phyloP scores from a whole-genome alignment of 208 protist genomes.

The Trypanosoma rangeli region DNA sequence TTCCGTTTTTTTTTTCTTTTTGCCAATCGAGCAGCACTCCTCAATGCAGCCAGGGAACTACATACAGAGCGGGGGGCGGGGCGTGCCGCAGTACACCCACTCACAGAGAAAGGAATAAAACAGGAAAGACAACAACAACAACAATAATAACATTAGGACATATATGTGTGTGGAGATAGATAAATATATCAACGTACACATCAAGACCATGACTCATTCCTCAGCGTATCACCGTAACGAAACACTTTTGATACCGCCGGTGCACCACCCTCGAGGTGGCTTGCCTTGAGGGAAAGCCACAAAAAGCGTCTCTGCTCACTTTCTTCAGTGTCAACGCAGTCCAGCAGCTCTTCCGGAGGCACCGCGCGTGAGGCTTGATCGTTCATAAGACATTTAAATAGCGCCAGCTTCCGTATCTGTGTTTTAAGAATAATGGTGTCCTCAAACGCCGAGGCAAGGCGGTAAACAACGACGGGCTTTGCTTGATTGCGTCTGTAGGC shows the following conservation, averaged over 20 bases:
- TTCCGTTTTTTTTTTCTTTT: background rate
- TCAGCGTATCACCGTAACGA: slow-evolving; percentile 56
- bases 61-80: background rate
- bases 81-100: background rate
- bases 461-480: slow-evolving; percentile 96
- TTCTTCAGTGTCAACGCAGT: slow-evolving; percentile 56
- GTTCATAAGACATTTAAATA: slow-evolving; percentile 81
- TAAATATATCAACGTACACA: background rate
- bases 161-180: too few species aligned
- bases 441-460: slow-evolving; percentile 78
- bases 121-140: background rate
- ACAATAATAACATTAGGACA: background rate
- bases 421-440: slow-evolving; percentile 54
- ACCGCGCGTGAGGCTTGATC: slow-evolving; percentile 58
- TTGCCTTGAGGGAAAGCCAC: slow-evolving; percentile 59
- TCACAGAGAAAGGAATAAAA: background rate
- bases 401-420: slow-evolving; percentile 74
- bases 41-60: background rate
- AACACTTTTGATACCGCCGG: slow-evolving; percentile 53
- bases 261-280: slow-evolving; percentile 39
- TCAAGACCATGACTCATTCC: slow-evolving; percentile 27
- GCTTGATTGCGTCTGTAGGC: slow-evolving; percentile 98
- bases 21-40: background rate
- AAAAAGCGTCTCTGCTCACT: slow-evolving; percentile 49
- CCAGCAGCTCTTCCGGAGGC: slow-evolving; percentile 45